A percentile compares a stretch with the other conserved stretches of the same genome.
phyloP scores from a whole-genome alignment of 2,329 filamentous ascomycete species.

The Aspergillus thermomutatus region DNA sequence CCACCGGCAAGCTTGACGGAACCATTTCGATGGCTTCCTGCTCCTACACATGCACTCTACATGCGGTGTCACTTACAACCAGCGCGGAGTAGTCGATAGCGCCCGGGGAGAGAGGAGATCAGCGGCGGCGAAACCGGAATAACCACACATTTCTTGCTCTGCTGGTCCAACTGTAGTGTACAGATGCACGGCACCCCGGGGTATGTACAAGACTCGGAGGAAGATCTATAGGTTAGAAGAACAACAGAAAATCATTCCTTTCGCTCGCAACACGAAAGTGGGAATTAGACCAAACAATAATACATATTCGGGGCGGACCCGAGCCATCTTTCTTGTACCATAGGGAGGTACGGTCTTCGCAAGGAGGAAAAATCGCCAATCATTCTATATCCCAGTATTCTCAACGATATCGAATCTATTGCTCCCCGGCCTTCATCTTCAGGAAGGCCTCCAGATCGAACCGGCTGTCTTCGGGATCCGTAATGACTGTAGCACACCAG shows the following conservation, averaged over 20 bases:
- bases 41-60: background rate
- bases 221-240: slow-evolving; percentile 36
- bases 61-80: slow-evolving; percentile 9
- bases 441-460: slow-evolving; percentile 91
- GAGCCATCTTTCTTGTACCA: slow-evolving; percentile 34
- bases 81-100: background rate
- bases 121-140: slow-evolving; percentile 24
- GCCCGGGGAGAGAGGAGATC: slow-evolving; percentile 6
- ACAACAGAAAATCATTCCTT: slow-evolving; percentile 37
- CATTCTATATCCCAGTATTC: slow-evolving; percentile 26
- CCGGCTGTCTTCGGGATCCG: slow-evolving; percentile 78
- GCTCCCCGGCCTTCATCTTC: slow-evolving; percentile 56
- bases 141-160: slow-evolving; percentile 37
- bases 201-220: slow-evolving; percentile 42
- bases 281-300: slow-evolving; percentile 43
- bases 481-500: slow-evolving; percentile 53
- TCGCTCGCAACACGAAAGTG: slow-evolving; percentile 40
- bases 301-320: slow-evolving; percentile 36
- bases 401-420: slow-evolving; percentile 22
- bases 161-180: slow-evolving; percentile 39
- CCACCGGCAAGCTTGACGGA: background rate
- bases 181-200: slow-evolving; percentile 37
- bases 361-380: slow-evolving; percentile 28
- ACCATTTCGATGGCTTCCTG: background rate
- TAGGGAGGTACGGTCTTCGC: slow-evolving; percentile 30